phyloP scores from a whole-genome alignment of 257 asterid species.

The Catharanthus roseus region DNA sequence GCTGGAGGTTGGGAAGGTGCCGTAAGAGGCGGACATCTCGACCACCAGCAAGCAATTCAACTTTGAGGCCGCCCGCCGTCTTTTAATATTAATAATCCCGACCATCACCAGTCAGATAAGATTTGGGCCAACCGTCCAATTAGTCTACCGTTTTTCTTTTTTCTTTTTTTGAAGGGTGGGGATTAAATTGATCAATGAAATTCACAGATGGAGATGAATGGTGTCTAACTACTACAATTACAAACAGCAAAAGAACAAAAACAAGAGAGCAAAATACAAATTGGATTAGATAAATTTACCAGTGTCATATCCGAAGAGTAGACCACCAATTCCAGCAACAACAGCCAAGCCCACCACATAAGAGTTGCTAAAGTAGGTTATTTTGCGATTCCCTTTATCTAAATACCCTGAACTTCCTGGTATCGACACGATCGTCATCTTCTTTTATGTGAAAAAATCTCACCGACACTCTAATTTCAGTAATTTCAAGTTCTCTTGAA shows the following conservation, averaged over 20 bases:
- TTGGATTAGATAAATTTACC: constrained; percentile 30
- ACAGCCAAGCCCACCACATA: constrained; percentile 77
- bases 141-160: background rate
- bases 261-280: background rate
- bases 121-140: background rate
- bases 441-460: background rate
- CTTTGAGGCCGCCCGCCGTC: no score
- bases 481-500: background rate
- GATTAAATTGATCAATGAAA: no score
- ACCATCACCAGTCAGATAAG: no score
- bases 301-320: constrained; percentile 89
- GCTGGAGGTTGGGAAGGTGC: background rate
- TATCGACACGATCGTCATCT: constrained; percentile 59
- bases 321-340: constrained; percentile 89
- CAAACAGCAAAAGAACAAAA: background rate
- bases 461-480: background rate
- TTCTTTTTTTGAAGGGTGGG: no score
- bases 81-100: no score
- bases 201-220: background rate
- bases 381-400: constrained; percentile 28
- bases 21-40: background rate
- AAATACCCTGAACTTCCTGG: constrained; percentile 62
- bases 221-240: no score
- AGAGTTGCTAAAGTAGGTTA: constrained; percentile 70
- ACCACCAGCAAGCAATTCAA: background rate